Conservation (phyloP, 129 eudicot genomes). For the Chrysanthemum makinoi region DNA sequence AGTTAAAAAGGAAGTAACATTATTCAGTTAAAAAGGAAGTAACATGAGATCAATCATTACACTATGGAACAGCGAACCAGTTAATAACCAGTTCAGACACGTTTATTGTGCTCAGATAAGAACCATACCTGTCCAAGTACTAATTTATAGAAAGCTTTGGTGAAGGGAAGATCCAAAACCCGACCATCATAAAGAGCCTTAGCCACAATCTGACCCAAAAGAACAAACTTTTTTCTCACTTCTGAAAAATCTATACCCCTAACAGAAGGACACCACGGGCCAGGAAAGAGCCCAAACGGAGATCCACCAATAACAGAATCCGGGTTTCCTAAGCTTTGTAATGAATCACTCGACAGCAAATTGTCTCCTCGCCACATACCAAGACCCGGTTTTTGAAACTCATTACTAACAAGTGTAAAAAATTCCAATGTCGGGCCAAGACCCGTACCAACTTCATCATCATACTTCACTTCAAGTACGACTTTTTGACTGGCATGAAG, state of each 20-base stretch:
- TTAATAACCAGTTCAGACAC: not conserved
- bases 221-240: constrained; percentile 62
- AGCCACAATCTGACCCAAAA: constrained; percentile 79
- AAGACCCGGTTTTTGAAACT: constrained; percentile 71
- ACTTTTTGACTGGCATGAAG: constrained; percentile 60
- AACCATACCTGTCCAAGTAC: constrained; percentile 74
- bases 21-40: not conserved
- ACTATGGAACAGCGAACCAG: not conserved
- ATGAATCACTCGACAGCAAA: constrained; percentile 12
- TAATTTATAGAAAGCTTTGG: constrained; percentile 79
- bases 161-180: constrained; percentile 83
- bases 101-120: not conserved
- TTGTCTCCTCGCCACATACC: constrained; percentile 92
- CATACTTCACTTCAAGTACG: constrained; percentile 76
- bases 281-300: constrained; percentile 77
- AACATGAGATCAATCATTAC: not conserved
- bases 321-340: constrained; percentile 3
- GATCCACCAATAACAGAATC: constrained; percentile 31
- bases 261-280: constrained; percentile 60
- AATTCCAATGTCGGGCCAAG: constrained; percentile 97
- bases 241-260: constrained; percentile 48
- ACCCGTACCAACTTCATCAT: constrained; percentile 94
- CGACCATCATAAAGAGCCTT: constrained; percentile 96
- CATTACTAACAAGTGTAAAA: constrained; percentile 80
- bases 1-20: not conserved